Percentiles rank a stretch among this genome's conserved stretches.
These are phyloP conservation scores for Exophiala oligosperma DNA, from an alignment of 2,329 filamentous ascomycete species.

Conservation along the genomic window DNA sequence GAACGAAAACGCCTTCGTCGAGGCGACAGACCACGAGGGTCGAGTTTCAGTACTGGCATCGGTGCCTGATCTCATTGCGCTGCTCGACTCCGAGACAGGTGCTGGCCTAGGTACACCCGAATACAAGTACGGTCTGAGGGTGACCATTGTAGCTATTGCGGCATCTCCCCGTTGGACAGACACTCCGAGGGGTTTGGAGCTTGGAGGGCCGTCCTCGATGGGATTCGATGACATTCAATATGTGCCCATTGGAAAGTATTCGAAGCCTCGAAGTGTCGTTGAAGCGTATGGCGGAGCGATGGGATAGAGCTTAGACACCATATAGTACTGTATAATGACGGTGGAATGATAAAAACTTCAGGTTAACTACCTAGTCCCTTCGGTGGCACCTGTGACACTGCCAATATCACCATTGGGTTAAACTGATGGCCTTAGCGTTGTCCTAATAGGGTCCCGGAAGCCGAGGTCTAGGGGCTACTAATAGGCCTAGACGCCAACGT, in stretches of 20 bases:
- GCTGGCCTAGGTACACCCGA: slow-evolving; percentile 59
- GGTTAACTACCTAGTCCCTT: too few relatives aligned
- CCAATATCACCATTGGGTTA: too few relatives aligned
- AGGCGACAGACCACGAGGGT: not conserved
- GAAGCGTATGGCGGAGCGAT: slow-evolving; percentile 20
- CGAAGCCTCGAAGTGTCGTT: slow-evolving; percentile 32
- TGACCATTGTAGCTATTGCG: slow-evolving; percentile 54
- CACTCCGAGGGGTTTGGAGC: slow-evolving; percentile 49
- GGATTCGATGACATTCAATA: slow-evolving; percentile 27
- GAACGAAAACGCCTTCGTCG: slow-evolving; percentile 60
- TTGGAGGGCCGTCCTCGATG: slow-evolving; percentile 53
- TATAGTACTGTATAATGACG: too few relatives aligned
- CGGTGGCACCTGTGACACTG: too few relatives aligned
- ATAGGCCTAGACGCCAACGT: too few relatives aligned
- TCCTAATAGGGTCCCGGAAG: too few relatives aligned
- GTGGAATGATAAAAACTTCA: too few relatives aligned
- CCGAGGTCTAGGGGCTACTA: too few relatives aligned
- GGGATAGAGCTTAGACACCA: not conserved
- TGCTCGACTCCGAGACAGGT: slow-evolving; percentile 59
- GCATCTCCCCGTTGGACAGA: slow-evolving; percentile 59
- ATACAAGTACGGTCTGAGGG: slow-evolving; percentile 51
- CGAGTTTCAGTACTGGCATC: slow-evolving; percentile 46
- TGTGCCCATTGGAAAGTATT: slow-evolving; percentile 27
- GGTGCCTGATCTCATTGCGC: slow-evolving; percentile 58
- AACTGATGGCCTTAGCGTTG: too few relatives aligned